phyloP scores from a whole-genome alignment of 2,329 filamentous ascomycete species.

The Colletotrichum lupini region DNA sequence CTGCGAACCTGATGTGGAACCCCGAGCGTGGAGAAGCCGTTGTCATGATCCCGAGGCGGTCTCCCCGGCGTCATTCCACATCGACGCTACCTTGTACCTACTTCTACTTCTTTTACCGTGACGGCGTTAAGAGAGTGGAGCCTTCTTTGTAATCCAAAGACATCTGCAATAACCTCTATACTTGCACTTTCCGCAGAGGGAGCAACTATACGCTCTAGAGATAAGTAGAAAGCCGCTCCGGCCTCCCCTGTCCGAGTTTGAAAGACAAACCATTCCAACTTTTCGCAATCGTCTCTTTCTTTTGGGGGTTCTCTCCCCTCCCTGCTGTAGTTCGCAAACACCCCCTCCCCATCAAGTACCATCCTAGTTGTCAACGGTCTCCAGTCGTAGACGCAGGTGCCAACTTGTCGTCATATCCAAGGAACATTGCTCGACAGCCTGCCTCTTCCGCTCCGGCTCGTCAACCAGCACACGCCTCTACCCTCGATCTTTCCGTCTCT shows the following conservation, averaged over 20 bases:
- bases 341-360: neutral
- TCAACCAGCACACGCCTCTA: constrained; percentile 1
- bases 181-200: neutral
- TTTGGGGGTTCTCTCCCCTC: neutral
- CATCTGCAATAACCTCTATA: constrained; percentile 1
- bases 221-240: constrained; percentile 25
- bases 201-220: neutral
- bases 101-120: too few relatives aligned
- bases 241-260: constrained; percentile 29
- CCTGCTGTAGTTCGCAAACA: neutral
- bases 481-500: neutral
- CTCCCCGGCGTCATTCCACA: neutral
- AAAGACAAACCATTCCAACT: constrained; percentile 18
- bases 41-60: neutral
- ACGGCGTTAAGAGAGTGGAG: neutral
- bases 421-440: constrained; percentile 11
- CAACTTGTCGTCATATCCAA: constrained; percentile 23
- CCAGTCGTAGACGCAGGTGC: neutral
- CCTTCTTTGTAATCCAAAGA: neutral
- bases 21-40: neutral
- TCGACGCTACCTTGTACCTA: too few relatives aligned
- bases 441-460: neutral
- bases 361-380: constrained; percentile 15
- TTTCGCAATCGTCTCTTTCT: neutral
- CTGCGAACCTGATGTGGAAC: neutral